These are phyloP conservation scores for Fusarium sp. DNA, from an alignment of 2,329 filamentous ascomycete genomes.

Conservation along the genomic window DNA sequence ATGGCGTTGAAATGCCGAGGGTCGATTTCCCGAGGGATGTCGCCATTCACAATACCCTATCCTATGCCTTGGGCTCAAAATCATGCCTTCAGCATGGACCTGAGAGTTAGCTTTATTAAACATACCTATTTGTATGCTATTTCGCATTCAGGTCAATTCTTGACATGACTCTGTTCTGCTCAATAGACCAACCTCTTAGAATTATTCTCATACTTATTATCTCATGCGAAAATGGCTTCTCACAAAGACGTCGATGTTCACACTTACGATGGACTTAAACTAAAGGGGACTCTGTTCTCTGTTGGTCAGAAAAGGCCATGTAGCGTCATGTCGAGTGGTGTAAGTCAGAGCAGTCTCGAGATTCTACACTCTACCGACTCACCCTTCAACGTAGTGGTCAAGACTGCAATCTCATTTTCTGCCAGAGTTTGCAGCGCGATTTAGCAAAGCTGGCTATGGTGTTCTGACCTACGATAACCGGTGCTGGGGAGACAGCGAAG, in stretches of 20 bases:
- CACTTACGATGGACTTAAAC: not conserved
- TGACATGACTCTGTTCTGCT: not conserved
- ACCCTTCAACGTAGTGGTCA: not conserved
- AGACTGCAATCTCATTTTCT: not conserved
- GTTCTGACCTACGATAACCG: not conserved
- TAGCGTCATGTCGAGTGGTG: not conserved
- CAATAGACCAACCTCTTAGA: not conserved
- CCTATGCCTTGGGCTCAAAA: not conserved
- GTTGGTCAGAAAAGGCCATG: not conserved
- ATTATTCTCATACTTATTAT: too few relatives aligned
- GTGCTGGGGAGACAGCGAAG: not conserved
- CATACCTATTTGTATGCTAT: not conserved
- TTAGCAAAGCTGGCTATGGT: not conserved
- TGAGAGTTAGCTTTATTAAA: accelerated
- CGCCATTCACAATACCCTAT: not conserved
- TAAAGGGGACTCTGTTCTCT: not conserved
- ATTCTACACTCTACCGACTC: not conserved
- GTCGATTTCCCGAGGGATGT: not conserved
- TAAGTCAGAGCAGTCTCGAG: not conserved
- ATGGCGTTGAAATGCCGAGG: not conserved
- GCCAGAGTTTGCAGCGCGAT: not conserved
- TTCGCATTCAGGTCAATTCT: not conserved
- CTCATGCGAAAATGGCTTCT: not conserved
- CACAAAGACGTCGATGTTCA: not conserved
- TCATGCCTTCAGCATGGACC: not conserved